Conservation (phyloP, 495 filamentous ascomycete genomes). For the Niebla homalea region DNA sequence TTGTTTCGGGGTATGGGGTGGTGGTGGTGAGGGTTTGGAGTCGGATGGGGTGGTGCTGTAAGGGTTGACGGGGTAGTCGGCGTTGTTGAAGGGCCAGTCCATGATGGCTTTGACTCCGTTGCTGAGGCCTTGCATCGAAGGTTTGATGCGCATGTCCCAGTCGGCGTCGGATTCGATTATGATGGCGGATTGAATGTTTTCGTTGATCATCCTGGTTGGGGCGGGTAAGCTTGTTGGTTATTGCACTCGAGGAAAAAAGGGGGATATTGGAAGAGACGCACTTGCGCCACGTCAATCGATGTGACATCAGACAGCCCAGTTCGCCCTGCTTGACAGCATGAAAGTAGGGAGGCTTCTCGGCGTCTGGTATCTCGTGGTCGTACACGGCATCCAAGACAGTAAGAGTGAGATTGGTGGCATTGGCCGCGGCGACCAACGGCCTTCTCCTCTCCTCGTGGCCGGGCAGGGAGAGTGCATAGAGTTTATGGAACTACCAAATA, state of each 20-base stretch:
- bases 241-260: no score
- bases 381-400: background rate
- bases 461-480: background rate
- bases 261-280: background rate
- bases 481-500: background rate
- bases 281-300: background rate
- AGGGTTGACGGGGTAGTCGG: conserved; percentile 10
- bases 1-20: conserved; percentile 13
- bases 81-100: conserved; percentile 18
- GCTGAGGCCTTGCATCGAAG: conserved; percentile 21
- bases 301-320: background rate
- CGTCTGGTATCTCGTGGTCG: background rate
- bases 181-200: conserved; percentile 25
- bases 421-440: background rate
- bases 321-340: background rate
- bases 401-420: background rate
- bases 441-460: background rate
- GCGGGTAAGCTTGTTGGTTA: no score
- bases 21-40: conserved; percentile 1
- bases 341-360: background rate
- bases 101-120: conserved; percentile 47
- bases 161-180: conserved; percentile 36
- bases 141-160: conserved; percentile 32
- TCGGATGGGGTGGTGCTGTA: no score
- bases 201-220: conserved; percentile 25